These are phyloP conservation scores for Geotrichum ghanense DNA, from an alignment of 805 yeast genomes.

Conservation along the genomic window DNA sequence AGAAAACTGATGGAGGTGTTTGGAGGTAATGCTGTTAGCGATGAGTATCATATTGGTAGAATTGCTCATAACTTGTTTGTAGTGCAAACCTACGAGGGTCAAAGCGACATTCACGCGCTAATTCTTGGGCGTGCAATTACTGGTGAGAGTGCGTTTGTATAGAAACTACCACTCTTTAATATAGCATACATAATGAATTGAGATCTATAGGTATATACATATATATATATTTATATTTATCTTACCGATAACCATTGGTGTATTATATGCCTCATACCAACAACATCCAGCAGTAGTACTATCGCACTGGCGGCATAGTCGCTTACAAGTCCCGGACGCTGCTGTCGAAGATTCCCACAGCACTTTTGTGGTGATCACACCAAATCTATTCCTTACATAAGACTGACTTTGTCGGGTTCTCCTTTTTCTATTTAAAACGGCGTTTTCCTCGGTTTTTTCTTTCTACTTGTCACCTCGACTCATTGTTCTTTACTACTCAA, in stretches of 20 bases:
- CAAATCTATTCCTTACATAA: too few species aligned
- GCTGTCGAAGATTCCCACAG: not conserved
- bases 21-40: constrained; percentile 35
- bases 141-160: constrained; percentile 27
- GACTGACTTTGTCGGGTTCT: not conserved
- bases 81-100: constrained; percentile 37
- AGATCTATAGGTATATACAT: too few species aligned
- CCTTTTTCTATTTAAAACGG: not conserved
- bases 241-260: too few species aligned
- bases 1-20: constrained; percentile 32
- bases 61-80: constrained; percentile 33
- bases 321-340: too few species aligned
- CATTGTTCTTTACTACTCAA: not conserved
- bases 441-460: not conserved
- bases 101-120: constrained; percentile 32
- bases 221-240: too few species aligned
- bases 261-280: too few species aligned
- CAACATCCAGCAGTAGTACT: too few species aligned
- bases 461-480: not conserved
- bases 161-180: too few species aligned
- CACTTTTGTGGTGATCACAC: not conserved
- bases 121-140: constrained; percentile 33
- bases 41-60: constrained; percentile 33
- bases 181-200: too few species aligned
- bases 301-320: too few species aligned